Evolutionary conservation across 1,139 yeast species (phyloP).

Genomic region (Candida sanyaensis): DNA sequence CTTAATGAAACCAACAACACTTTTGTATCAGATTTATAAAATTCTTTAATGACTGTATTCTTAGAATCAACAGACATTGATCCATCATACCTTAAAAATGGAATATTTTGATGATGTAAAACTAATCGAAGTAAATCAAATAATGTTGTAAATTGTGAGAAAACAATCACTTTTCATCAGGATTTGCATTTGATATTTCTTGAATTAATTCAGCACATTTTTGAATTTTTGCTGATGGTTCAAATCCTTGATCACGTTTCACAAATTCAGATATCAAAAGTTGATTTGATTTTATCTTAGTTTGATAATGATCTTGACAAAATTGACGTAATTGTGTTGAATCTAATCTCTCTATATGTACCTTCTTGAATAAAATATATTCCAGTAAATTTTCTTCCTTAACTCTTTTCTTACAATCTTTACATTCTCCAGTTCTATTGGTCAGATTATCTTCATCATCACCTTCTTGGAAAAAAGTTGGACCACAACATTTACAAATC

Average conservation of each 20-base stretch:
- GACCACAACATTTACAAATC: slow-evolving; percentile 64
- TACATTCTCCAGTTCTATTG: slow-evolving; percentile 51
- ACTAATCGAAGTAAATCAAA: slow-evolving; percentile 70
- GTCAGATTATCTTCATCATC: slow-evolving; percentile 31
- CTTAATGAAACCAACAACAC: slow-evolving; percentile 75
- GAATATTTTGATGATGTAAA: slow-evolving; percentile 48
- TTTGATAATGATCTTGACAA: slow-evolving; percentile 12
- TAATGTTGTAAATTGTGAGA: slow-evolving; percentile 81
- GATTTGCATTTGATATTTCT: slow-evolving; percentile 39
- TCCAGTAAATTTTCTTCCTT: slow-evolving; percentile 48
- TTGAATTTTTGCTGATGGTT: slow-evolving; percentile 57
- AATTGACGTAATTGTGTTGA: slow-evolving; percentile 8
- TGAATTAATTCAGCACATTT: slow-evolving; percentile 48
- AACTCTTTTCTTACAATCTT: slow-evolving; percentile 45
- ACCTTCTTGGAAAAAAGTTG: slow-evolving; percentile 47
- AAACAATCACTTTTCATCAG: slow-evolving; percentile 68
- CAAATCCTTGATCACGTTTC: slow-evolving; percentile 32
- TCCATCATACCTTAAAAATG: slow-evolving; percentile 75
- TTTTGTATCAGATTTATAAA: slow-evolving; percentile 54
- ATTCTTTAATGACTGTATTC: slow-evolving; percentile 59
- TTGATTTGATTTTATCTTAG: slow-evolving; percentile 12
- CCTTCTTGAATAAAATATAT: slow-evolving; percentile 53
- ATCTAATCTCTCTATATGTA: slow-evolving; percentile 27
- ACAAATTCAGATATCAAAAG: slow-evolving; percentile 29
- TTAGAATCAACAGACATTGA: slow-evolving; percentile 70